phyloP scores from a whole-genome alignment of 352 stramenopile species.

The Pythium aquatile region DNA sequence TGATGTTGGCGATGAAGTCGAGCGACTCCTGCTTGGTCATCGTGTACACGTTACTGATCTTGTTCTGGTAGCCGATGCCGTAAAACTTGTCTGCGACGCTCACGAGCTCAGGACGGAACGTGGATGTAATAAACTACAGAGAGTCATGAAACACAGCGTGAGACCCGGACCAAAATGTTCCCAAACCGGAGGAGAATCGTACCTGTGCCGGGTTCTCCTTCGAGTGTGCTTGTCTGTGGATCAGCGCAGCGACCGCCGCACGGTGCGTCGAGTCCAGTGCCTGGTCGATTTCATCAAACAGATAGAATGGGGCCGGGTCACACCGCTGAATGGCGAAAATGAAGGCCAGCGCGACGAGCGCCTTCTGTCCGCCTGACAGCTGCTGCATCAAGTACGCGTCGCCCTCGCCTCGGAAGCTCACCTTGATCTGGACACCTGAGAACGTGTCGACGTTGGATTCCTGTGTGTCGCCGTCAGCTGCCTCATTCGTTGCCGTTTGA shows the following conservation, averaged over 20 bases:
- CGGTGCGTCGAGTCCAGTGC: constrained; percentile 99
- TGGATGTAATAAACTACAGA: constrained; percentile 98
- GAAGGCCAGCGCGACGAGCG: constrained; percentile 98
- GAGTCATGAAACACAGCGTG: constrained; percentile 13
- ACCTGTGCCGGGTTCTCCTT: constrained; percentile 96
- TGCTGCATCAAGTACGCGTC: constrained; percentile 98
- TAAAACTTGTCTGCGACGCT: constrained; percentile 96
- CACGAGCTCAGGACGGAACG: constrained; percentile 99
- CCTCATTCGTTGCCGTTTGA: constrained; percentile 20
- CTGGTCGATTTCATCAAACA: constrained; percentile 99
- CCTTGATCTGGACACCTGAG: constrained; percentile 97
- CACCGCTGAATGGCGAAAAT: constrained; percentile 99
- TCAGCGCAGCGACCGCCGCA: constrained; percentile 94
- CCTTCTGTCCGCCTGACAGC: constrained; percentile 99
- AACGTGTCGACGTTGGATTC: constrained; percentile 90
- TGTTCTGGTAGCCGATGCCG: constrained; percentile 99
- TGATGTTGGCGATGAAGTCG: constrained; percentile 94
- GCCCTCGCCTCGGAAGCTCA: constrained; percentile 95
- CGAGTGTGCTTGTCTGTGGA: constrained; percentile 95
- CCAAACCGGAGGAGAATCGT: constrained; percentile 4
- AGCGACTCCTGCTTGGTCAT: constrained; percentile 97
- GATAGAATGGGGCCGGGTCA: constrained; percentile 99
- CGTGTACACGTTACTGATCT: constrained; percentile 93
- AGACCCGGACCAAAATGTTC: neutral
- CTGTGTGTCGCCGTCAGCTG: constrained; percentile 17